These are phyloP conservation scores for Skeletonema potamos DNA, from an alignment of 108 stramenopile species.

Conservation along the genomic window DNA sequence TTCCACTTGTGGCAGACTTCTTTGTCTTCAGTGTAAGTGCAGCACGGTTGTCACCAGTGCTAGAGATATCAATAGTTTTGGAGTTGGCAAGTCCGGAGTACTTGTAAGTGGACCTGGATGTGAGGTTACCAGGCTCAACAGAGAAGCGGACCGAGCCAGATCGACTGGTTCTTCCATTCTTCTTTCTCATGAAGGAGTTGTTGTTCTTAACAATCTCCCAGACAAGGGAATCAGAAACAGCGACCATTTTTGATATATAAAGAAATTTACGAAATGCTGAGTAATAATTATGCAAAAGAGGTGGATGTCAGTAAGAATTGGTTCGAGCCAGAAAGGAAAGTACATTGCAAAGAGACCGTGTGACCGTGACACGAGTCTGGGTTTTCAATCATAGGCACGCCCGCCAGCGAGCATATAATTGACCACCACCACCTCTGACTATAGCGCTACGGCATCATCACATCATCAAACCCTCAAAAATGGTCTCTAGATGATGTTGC, in stretches of 20 bases:
- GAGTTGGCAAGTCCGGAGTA: slow-evolving; percentile 92
- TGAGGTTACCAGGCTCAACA: slow-evolving; percentile 89
- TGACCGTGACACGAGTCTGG: neutral
- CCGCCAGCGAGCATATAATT: neutral
- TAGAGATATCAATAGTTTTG: slow-evolving; percentile 75
- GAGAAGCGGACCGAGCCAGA: slow-evolving; percentile 85
- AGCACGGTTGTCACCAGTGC: slow-evolving; percentile 76
- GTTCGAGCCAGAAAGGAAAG: neutral
- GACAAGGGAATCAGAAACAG: slow-evolving; percentile 77
- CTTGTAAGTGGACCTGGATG: slow-evolving; percentile 86
- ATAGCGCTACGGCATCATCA: neutral
- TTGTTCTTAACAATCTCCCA: slow-evolving; percentile 91
- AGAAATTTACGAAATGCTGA: neutral
- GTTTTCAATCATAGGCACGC: neutral
- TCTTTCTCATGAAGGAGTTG: slow-evolving; percentile 91
- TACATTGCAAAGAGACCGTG: neutral
- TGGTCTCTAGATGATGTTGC: neutral
- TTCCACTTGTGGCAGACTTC: slow-evolving; percentile 69
- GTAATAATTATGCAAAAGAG: neutral
- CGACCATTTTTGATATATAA: slow-evolving; percentile 70
- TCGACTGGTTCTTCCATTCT: slow-evolving; percentile 86
- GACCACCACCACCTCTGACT: neutral
- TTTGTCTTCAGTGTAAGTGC: slow-evolving; percentile 80
- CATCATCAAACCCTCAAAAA: neutral
- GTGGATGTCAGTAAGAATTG: neutral